A percentile compares a stretch with the other conserved stretches of the same genome.
Conservation (phyloP, 2,329 filamentous ascomycete genomes). For the Cladophialophora immunda region DNA sequence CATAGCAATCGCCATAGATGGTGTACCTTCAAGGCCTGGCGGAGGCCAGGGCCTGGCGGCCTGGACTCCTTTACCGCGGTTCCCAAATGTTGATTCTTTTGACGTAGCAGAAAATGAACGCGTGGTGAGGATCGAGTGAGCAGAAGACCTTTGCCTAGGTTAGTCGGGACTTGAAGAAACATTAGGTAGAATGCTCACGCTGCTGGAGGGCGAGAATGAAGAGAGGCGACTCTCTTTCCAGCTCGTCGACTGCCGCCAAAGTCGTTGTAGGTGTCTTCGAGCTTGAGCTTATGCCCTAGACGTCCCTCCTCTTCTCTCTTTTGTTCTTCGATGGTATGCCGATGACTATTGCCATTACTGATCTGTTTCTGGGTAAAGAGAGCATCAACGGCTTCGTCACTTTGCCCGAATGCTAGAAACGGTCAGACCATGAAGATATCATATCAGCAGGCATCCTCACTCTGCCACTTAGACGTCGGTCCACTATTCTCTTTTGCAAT, state of each 20-base stretch:
- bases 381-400: constrained; percentile 14
- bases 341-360: constrained; percentile 42
- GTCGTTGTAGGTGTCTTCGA: constrained; percentile 28
- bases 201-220: background rate
- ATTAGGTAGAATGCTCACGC: background rate
- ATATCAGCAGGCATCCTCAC: background rate
- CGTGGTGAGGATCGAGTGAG: background rate
- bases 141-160: background rate
- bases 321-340: background rate
- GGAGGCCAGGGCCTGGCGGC: constrained; percentile 28
- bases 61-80: constrained; percentile 6
- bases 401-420: constrained; percentile 16
- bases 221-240: background rate
- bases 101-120: background rate
- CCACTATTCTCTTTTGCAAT: background rate
- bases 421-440: constrained; percentile 14
- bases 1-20: constrained; percentile 3
- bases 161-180: background rate
- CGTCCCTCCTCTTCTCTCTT: constrained; percentile 16
- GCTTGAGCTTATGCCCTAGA: constrained; percentile 17
- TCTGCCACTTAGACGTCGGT: background rate
- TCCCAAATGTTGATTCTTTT: background rate
- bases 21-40: constrained; percentile 16
- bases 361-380: constrained; percentile 18
- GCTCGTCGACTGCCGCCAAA: constrained; percentile 5